A percentile compares a stretch with the other conserved stretches of the same genome.
These are phyloP conservation scores for Phytopythium delawarense DNA, from an alignment of 352 stramenopile species.

Conservation along the genomic window DNA sequence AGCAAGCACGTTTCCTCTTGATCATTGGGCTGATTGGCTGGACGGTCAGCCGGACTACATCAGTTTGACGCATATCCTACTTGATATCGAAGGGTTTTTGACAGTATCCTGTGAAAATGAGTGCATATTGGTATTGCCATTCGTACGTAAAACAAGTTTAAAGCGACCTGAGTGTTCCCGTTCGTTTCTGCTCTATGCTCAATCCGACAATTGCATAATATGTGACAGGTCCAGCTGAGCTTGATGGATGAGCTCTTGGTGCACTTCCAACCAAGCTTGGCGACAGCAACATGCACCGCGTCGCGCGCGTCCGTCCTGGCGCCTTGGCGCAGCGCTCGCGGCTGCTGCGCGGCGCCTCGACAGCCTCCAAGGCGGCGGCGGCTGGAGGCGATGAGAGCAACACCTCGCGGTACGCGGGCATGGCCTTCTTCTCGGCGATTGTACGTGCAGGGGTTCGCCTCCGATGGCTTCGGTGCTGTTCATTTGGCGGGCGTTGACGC, in stretches of 20 bases:
- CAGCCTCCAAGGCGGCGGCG: constrained; percentile 1
- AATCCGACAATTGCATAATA: not conserved
- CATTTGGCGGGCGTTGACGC: not conserved
- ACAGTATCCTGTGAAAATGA: no score
- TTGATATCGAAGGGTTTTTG: no score
- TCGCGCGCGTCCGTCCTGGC: not conserved
- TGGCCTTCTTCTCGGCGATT: constrained; percentile 82
- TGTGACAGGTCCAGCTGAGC: no score
- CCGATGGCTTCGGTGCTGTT: not conserved
- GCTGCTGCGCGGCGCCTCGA: constrained; percentile 10
- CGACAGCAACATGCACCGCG: constrained; percentile 5
- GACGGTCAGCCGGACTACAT: no score
- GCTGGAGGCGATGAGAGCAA: constrained; percentile 42
- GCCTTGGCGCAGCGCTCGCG: constrained; percentile 14
- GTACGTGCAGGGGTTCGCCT: constrained; percentile 24
- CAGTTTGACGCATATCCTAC: no score
- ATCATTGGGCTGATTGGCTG: no score
- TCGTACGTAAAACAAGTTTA: no score
- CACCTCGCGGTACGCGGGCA: constrained; percentile 74
- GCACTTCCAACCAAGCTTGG: not conserved
- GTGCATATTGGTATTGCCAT: no score
- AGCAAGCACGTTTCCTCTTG: no score
- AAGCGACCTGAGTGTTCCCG: no score
- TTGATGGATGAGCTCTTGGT: not conserved
- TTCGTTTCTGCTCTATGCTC: not conserved